These are phyloP conservation scores for Fistulifera pelliculosa DNA, from an alignment of 108 stramenopile genomes.

Conservation along the genomic window DNA sequence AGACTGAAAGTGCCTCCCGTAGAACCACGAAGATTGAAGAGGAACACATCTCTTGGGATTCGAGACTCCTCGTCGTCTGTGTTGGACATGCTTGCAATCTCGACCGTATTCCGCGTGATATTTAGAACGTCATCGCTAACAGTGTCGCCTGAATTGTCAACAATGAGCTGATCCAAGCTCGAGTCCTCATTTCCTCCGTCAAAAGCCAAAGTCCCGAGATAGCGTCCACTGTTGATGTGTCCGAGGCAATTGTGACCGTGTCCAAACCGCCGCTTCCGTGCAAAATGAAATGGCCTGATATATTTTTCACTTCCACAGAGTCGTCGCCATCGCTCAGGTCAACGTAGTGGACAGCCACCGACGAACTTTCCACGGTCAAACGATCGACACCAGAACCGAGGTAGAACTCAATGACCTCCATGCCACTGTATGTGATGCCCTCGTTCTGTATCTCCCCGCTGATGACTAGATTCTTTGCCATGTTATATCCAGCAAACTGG, in stretches of 20 bases:
- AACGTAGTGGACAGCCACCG: constrained; percentile 20
- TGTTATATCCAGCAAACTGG: constrained; percentile 21
- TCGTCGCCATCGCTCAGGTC: constrained; percentile 22
- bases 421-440: constrained; percentile 17
- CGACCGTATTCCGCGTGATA: constrained; percentile 18
- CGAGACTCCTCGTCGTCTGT: neutral
- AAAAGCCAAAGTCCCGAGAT: constrained; percentile 20
- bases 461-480: constrained; percentile 20
- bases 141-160: constrained; percentile 16
- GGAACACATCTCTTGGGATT: neutral
- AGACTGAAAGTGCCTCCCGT: constrained; percentile 13
- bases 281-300: constrained; percentile 28
- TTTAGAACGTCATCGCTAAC: constrained; percentile 16
- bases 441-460: constrained; percentile 2
- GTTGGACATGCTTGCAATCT: constrained; percentile 20
- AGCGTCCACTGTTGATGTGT: constrained; percentile 11
- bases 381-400: constrained; percentile 22
- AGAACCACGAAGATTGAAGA: constrained; percentile 15
- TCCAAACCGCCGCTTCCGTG: constrained; percentile 21
- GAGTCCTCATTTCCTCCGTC: constrained; percentile 19
- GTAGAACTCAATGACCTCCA: constrained; percentile 19
- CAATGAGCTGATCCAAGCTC: constrained; percentile 9
- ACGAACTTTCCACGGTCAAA: constrained; percentile 15
- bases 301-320: constrained; percentile 5
- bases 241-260: constrained; percentile 19